A percentile compares a stretch with the other conserved stretches of the same genome.
Evolutionary conservation across 805 yeast genomes (phyloP).

Genomic region (Tetrapisispora taiwanensis): DNA sequence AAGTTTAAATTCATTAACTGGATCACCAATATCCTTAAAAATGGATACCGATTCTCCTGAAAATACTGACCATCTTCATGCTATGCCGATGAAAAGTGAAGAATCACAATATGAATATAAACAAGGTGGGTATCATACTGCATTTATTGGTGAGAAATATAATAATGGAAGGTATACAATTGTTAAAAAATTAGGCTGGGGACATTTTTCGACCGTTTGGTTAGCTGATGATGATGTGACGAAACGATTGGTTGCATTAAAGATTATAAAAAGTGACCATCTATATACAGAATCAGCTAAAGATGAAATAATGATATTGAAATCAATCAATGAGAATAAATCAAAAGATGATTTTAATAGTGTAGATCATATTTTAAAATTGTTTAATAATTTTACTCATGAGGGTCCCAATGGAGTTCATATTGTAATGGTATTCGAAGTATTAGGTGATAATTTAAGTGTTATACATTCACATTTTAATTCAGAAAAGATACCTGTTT

Average conservation of each 20-base stretch:
- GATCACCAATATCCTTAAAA: too few species aligned
- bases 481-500: conserved; percentile 65
- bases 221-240: conserved; percentile 52
- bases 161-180: conserved; percentile 68
- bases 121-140: conserved; percentile 94
- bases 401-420: conserved; percentile 87
- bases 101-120: conserved; percentile 80
- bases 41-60: not conserved
- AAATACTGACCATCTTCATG: not conserved
- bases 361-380: conserved; percentile 65
- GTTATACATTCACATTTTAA: conserved; percentile 70
- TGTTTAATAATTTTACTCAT: conserved; percentile 78
- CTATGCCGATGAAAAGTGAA: conserved; percentile 41
- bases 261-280: conserved; percentile 81
- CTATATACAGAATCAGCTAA: conserved; percentile 89
- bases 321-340: conserved; percentile 38
- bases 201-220: conserved; percentile 96
- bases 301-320: conserved; percentile 79
- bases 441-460: conserved; percentile 83
- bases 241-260: conserved; percentile 78
- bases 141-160: conserved; percentile 75
- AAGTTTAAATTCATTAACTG: too few species aligned
- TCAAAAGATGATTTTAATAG: conserved; percentile 33
- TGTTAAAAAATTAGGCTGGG: conserved; percentile 95
- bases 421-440: conserved; percentile 95